A percentile compares a stretch with the other conserved stretches of the same genome.
Evolutionary conservation across 2,329 filamentous ascomycete species (phyloP).

Genomic region (Trichoderma pleuroti): DNA sequence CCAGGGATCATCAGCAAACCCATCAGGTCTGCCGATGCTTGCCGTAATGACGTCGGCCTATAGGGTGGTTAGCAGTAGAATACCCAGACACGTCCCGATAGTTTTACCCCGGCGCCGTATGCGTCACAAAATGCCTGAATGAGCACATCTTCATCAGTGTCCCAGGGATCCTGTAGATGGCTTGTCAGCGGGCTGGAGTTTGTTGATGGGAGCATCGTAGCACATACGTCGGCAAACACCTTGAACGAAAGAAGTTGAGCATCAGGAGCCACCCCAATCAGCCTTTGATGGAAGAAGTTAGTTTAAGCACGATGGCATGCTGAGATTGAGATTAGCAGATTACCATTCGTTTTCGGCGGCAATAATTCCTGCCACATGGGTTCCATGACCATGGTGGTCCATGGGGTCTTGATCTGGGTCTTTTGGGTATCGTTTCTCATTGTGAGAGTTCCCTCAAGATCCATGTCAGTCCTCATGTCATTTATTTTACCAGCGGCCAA

Average conservation of each 20-base stretch:
- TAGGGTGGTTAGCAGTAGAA: neutral
- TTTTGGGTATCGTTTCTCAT: constrained; percentile 31
- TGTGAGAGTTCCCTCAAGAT: constrained; percentile 29
- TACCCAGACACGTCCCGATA: neutral
- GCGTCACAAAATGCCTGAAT: constrained; percentile 38
- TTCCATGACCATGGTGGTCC: constrained; percentile 25
- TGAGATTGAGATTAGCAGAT: neutral
- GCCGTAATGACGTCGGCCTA: constrained; percentile 44
- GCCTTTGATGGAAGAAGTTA: constrained; percentile 26
- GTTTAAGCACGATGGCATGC: too few relatives aligned
- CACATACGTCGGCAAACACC: constrained; percentile 37
- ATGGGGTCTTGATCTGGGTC: constrained; percentile 31
- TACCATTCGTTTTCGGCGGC: constrained; percentile 41
- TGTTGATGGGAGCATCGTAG: neutral
- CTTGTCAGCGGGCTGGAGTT: neutral
- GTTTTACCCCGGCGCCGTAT: constrained; percentile 33
- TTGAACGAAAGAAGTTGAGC: constrained; percentile 44
- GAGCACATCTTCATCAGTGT: constrained; percentile 35
- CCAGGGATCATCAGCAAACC: constrained; percentile 42
- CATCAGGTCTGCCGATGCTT: constrained; percentile 38
- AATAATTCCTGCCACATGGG: constrained; percentile 45
- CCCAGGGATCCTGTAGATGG: constrained; percentile 26
- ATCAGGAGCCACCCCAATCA: constrained; percentile 45
- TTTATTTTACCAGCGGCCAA: too few relatives aligned
- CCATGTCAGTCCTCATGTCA: neutral